Evolutionary conservation across 208 protist genomes (phyloP).

Genomic region (Acanthamoeba healyi): DNA sequence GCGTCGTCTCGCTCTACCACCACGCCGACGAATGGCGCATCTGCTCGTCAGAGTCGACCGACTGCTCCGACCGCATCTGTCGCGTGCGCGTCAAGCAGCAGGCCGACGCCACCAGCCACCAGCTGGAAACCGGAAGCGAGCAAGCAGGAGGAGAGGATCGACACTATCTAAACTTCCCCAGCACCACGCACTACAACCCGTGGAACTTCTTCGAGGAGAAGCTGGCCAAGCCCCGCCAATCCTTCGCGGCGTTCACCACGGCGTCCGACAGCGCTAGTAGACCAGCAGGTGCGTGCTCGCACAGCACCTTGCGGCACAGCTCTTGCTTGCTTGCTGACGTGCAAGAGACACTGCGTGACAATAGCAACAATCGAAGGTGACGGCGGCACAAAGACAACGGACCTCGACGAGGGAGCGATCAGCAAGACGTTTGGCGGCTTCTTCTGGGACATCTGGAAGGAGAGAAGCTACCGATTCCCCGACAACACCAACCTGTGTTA

Average conservation of each 20-base stretch:
- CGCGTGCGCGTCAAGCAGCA: not conserved
- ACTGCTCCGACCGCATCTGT: conserved; percentile 15
- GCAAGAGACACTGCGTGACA: no score
- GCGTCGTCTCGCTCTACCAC: conserved; percentile 3
- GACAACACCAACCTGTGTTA: conserved; percentile 18
- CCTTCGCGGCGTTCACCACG: not conserved
- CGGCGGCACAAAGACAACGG: not conserved
- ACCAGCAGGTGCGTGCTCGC: not conserved
- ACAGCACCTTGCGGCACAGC: not conserved
- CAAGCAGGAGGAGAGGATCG: not conserved
- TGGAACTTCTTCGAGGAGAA: conserved; percentile 65
- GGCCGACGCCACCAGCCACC: not conserved
- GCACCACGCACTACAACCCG: conserved; percentile 32
- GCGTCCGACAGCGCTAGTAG: not conserved
- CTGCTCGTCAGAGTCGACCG: conserved; percentile 15
- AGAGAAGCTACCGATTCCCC: not conserved
- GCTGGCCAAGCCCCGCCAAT: not conserved
- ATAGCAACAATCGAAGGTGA: not conserved
- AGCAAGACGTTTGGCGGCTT: conserved; percentile 30
- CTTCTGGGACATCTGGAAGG: conserved; percentile 3
- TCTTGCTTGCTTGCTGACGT: no score
- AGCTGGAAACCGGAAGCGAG: not conserved
- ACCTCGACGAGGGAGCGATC: not conserved
- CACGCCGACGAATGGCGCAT: not conserved
- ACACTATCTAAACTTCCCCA: not conserved